phyloP scores from a whole-genome alignment of 257 asterid genomes.

The Leptodermis oblonga region DNA sequence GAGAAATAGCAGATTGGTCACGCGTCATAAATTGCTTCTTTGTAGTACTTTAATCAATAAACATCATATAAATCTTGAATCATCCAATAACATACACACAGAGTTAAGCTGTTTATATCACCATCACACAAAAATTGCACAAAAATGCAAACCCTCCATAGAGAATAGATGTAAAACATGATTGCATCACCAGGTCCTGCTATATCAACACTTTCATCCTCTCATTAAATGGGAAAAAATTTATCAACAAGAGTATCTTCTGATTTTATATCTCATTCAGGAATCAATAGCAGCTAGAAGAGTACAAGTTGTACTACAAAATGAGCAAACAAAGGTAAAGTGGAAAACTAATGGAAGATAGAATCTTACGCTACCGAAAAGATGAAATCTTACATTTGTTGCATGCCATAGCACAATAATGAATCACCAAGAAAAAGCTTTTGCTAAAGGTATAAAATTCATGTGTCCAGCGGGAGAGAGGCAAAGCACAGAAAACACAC shows the following conservation, averaged over 20 bases:
- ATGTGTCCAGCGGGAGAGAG: neutral
- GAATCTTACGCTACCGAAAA: no score
- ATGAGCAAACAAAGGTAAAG: neutral
- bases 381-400: neutral
- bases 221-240: neutral
- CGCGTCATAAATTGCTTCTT: conserved; percentile 17
- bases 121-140: neutral
- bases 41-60: neutral
- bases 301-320: neutral
- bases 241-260: neutral
- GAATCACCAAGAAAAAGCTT: neutral
- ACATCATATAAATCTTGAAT: neutral
- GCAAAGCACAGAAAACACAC: conserved; percentile 1
- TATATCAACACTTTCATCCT: neutral
- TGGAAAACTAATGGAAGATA: neutral
- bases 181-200: conserved; percentile 2
- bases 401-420: neutral
- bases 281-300: neutral
- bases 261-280: neutral
- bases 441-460: neutral
- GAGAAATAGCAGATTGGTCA: conserved; percentile 20
- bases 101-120: neutral
- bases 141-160: neutral
- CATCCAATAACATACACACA: neutral
- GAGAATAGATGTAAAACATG: neutral